phyloP scores from a whole-genome alignment of 2,329 filamentous ascomycete genomes.

The Phoma sp. region DNA sequence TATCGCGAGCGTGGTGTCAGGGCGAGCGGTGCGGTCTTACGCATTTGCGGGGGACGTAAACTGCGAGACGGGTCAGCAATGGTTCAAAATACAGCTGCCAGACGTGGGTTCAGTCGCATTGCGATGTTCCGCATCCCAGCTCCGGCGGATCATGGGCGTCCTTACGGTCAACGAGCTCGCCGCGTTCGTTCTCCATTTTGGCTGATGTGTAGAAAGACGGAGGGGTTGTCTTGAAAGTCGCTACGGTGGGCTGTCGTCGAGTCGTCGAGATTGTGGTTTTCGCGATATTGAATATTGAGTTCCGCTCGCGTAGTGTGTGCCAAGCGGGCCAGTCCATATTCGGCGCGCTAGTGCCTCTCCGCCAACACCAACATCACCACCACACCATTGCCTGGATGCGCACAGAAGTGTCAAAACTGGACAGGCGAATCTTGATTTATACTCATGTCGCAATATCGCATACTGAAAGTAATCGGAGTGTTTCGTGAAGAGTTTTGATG shows the following conservation, averaged over 20 bases:
- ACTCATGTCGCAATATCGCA: too few relatives aligned
- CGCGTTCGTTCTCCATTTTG: slow-evolving; percentile 99
- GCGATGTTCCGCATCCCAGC: neutral
- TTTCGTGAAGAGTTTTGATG: too few relatives aligned
- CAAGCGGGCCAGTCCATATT: slow-evolving; percentile 8
- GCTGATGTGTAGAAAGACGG: slow-evolving; percentile 36
- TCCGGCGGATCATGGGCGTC: slow-evolving; percentile 3
- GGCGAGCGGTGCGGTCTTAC: slow-evolving; percentile 25
- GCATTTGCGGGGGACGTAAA: slow-evolving; percentile 53
- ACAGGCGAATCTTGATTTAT: too few relatives aligned
- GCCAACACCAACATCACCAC: neutral
- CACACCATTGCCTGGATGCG: too few relatives aligned
- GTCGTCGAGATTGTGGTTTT: slow-evolving; percentile 21
- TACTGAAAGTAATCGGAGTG: too few relatives aligned
- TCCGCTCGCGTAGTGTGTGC: slow-evolving; percentile 12
- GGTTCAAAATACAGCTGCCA: neutral
- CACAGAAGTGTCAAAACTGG: too few relatives aligned
- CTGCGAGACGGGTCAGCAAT: slow-evolving; percentile 29
- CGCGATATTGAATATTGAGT: slow-evolving; percentile 12
- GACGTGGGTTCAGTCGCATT: slow-evolving; percentile 7
- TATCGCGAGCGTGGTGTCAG: slow-evolving; percentile 21
- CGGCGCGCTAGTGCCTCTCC: neutral
- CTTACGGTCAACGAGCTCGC: slow-evolving; percentile 90
- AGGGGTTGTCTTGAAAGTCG: slow-evolving; percentile 32
- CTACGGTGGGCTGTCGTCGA: slow-evolving; percentile 33